Base-by-base conservation (phyloP, 2,329 filamentous ascomycete genomes). In the Plectosphaerella plurivora region DNA sequence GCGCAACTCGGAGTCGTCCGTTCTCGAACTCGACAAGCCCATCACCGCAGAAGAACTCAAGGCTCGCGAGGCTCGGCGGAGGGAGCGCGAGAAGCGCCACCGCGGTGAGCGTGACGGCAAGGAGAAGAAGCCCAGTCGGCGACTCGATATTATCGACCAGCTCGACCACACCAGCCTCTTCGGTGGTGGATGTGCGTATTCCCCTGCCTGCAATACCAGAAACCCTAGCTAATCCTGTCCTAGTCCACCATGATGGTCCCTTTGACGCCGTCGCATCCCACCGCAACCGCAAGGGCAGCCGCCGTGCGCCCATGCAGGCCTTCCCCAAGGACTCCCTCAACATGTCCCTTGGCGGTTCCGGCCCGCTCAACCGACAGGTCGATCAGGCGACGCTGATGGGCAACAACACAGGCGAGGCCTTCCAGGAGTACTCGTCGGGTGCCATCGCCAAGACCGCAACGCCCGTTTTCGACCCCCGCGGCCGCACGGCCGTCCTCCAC, bases 181-280 rank as follows among this genome's bases (percentile, higher is more conserved):
- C 65, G 93, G 94, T 53, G 90, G 88, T 62, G 92, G 93, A 71
- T 76, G 91, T 95, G 77, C 73, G 89, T 84, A 47, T 42, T 56
- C 25, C 54, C 51, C 18, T 51, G 4, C 25, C 2, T 28, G 8
- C 3, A 12, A 28, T 11, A 37, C 5, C 3, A 20, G 18, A 12
- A 9, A 16, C 12, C 10, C 7, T 24, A 18, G 35, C 47, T 49
- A 25, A 49, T 20, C 7, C 28, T 4, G 15, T 12, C 45, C 10
- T 63, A 96, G 91, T 97, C 72, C 94, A 99, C 64, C 94, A 99
- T 65, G 94, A 97, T 64, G 94, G 94, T 1, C 94, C 94, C 5
- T 99, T 97, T 63, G 94, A 99, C 70, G 94, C 94, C 18, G 89
- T 94, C 68, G 96, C 96, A 68, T 91, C 94, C 5, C 89, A 96